Conservation (phyloP, 1,139 yeast genomes). For the Suzukiozyma palmioleophila region DNA sequence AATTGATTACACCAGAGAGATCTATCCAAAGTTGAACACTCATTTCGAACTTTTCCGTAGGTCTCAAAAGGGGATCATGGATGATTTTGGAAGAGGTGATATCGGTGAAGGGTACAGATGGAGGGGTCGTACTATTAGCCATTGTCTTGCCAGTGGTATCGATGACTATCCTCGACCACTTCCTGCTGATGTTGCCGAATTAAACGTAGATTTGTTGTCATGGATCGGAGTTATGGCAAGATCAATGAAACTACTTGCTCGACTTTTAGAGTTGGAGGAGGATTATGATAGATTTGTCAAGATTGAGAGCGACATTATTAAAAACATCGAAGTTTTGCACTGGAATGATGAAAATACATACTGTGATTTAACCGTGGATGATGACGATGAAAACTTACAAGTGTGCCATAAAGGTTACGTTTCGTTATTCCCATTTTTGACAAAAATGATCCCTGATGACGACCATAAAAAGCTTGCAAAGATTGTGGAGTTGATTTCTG, state of each 20-base stretch:
- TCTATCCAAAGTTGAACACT: conserved; percentile 70
- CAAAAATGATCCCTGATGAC: conserved; percentile 56
- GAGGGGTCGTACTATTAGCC: conserved; percentile 86
- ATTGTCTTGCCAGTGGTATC: conserved; percentile 87
- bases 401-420: conserved; percentile 91
- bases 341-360: conserved; percentile 76
- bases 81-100: conserved; percentile 66
- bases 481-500: conserved; percentile 54
- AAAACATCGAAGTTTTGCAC: conserved; percentile 67
- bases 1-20: conserved; percentile 52
- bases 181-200: conserved; percentile 81
- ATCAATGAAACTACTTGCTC: conserved; percentile 73
- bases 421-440: conserved; percentile 77
- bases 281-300: conserved; percentile 51
- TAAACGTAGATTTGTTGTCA: conserved; percentile 81
- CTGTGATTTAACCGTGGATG: conserved; percentile 81
- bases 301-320: conserved; percentile 53
- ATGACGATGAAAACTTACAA: conserved; percentile 56
- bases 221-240: conserved; percentile 95
- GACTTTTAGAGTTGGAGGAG: conserved; percentile 50
- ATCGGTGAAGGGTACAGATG: conserved; percentile 77
- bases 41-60: conserved; percentile 85
- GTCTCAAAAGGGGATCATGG: conserved; percentile 73
- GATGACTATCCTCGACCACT: conserved; percentile 92
- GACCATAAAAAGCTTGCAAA: conserved; percentile 47